phyloP scores from a whole-genome alignment of 1,139 yeast genomes.

The Pichia kudriavzevii region DNA sequence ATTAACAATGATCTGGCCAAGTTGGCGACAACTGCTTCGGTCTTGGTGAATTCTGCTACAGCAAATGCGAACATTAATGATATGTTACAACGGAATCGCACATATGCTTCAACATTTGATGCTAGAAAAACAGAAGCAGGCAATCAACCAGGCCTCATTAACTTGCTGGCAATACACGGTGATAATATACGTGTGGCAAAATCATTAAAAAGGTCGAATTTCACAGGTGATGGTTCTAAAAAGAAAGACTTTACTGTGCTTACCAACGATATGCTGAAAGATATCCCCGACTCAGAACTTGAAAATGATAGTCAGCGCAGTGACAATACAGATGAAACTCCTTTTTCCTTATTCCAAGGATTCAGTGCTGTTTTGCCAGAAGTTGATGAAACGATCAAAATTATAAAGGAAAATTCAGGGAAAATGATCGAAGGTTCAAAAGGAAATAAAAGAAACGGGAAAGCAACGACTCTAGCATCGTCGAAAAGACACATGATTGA shows the following conservation, averaged over 20 bases:
- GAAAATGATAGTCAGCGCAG: slow-evolving; percentile 4
- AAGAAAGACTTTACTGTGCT: slow-evolving; percentile 32
- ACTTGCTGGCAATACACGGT: slow-evolving; percentile 21
- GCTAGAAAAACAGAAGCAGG: background rate
- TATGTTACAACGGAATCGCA: slow-evolving; percentile 39
- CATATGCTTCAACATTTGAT: slow-evolving; percentile 32
- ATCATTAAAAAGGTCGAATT: slow-evolving; percentile 13
- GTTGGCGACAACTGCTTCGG: slow-evolving; percentile 40
- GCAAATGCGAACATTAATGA: slow-evolving; percentile 18
- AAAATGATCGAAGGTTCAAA: slow-evolving; percentile 4
- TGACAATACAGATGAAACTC: slow-evolving; percentile 3
- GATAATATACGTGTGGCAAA: slow-evolving; percentile 13
- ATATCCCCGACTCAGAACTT: slow-evolving; percentile 33
- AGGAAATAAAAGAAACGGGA: background rate
- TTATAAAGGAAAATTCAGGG: slow-evolving; percentile 9
- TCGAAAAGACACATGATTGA: slow-evolving; percentile 12
- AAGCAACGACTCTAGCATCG: background rate
- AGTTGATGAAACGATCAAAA: slow-evolving; percentile 32
- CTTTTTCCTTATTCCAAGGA: slow-evolving; percentile 57
- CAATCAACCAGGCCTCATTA: slow-evolving; percentile 5
- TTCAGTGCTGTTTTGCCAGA: slow-evolving; percentile 52
- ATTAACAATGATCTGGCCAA: slow-evolving; percentile 25
- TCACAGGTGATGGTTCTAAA: slow-evolving; percentile 13
- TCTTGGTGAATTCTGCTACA: slow-evolving; percentile 29
- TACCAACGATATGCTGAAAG: slow-evolving; percentile 48